Conservation (phyloP, 768 basidiomycete species). For the Pluteus cervinus region DNA sequence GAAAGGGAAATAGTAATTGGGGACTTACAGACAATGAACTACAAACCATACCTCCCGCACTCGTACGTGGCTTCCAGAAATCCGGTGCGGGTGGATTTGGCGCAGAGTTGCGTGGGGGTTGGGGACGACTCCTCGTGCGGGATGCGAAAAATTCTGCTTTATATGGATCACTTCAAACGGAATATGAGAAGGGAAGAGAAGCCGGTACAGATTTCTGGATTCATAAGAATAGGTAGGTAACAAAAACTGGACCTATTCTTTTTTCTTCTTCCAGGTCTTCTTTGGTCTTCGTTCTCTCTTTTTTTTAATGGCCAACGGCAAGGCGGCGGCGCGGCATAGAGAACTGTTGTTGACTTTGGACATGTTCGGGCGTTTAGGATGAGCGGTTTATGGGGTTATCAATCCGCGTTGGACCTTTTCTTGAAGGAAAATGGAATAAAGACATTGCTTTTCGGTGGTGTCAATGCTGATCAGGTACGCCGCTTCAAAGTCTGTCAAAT, state of each 20-base stretch:
- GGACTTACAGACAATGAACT: slow-evolving; percentile 63
- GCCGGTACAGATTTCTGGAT: slow-evolving; percentile 65
- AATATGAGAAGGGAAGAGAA: slow-evolving; percentile 45
- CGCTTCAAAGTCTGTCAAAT: too few species aligned
- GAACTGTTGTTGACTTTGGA: too few species aligned
- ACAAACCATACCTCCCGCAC: slow-evolving; percentile 53
- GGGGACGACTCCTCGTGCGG: slow-evolving; percentile 55
- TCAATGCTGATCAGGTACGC: slow-evolving; percentile 62
- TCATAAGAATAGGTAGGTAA: slow-evolving; percentile 62
- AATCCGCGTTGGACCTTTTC: slow-evolving; percentile 56
- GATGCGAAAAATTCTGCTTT: slow-evolving; percentile 51
- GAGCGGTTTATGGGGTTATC: slow-evolving; percentile 62
- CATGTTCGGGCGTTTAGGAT: too few species aligned
- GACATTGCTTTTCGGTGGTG: slow-evolving; percentile 57
- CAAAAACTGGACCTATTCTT: slow-evolving; percentile 1
- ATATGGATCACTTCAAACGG: slow-evolving; percentile 56
- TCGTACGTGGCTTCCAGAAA: slow-evolving; percentile 49
- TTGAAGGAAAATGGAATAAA: slow-evolving; percentile 58
- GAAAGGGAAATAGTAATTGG: slow-evolving; percentile 59
- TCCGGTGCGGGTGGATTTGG: slow-evolving; percentile 46
- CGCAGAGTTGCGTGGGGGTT: slow-evolving; percentile 42
- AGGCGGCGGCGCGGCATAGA: too few species aligned
- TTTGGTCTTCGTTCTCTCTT: not conserved
- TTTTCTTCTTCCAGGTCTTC: not conserved
- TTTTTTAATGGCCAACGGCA: too few species aligned